Evolutionary conservation across 495 filamentous ascomycete genomes (phyloP), one percentile per base, ranked within the genome.

Genomic region (Corynascus novoguineensis): DNA sequence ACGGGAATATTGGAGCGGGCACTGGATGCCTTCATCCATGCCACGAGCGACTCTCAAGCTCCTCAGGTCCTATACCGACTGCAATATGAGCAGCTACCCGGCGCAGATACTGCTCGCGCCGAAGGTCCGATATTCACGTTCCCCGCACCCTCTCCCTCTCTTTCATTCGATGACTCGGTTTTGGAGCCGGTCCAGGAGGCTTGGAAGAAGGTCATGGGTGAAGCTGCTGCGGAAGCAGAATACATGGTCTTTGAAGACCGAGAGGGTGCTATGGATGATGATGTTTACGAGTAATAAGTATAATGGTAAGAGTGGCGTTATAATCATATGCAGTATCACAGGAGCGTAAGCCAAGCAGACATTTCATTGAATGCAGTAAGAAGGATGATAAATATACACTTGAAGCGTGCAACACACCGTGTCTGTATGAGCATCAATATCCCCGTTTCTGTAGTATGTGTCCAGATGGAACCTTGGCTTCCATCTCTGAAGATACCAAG

Each of bases 191-290:
- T 91, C 19, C 76, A 78, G 53, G 70, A 78, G 29, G 81, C 80
- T 14, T 95, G 88, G 87, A 73, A 78, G 55, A 64, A 69, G 24
- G 73, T 90, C 8, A 73, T 84, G 57, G 82, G 80, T 17, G 75
- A 78, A 7, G 71, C 74, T 40, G 73, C 73, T 4, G 73, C 75
- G 17, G 70, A 68, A 22, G 56, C 62, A 24, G 65, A 69, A 24
- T 93, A 90, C 63, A 88, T 93, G 86, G 71, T 71, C 25, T 86
- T 86, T 53, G 67, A 76, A 15, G 79, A 83, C 22, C 73, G 83
- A 25, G 73, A 81, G 54, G 76, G 71, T 17, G 64, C 70, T 7
- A 68, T 62, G 57, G 72, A 76, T 52, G 77, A 81, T 15, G 70
- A 78, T 24, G 53, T 62, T 28, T 72, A 73, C 48, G 60, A 70